Evolutionary conservation across 495 filamentous ascomycete genomes (phyloP).

Genomic region (Hypoxylon crocopeplum): DNA sequence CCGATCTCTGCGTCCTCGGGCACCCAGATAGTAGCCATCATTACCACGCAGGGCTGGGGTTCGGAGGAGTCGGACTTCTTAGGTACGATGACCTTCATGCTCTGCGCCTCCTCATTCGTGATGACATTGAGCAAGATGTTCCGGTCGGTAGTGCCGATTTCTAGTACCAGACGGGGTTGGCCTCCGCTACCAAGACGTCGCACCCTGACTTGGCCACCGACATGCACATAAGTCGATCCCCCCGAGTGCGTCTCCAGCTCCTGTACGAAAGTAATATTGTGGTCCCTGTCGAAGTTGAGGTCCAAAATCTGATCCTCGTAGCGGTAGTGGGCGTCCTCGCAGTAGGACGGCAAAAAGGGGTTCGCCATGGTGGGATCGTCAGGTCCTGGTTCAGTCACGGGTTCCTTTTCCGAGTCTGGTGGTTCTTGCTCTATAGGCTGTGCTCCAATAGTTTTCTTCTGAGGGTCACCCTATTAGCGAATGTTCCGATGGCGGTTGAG

Average conservation of each 20-base stretch:
- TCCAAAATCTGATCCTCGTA: constrained; percentile 39
- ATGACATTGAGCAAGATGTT: constrained; percentile 37
- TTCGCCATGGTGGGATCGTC: constrained; percentile 11
- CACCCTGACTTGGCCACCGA: constrained; percentile 50
- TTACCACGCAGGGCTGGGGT: constrained; percentile 45
- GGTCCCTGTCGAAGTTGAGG: constrained; percentile 40
- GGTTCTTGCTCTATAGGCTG: constrained; percentile 14
- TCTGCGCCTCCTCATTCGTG: constrained; percentile 40
- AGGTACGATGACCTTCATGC: constrained; percentile 43
- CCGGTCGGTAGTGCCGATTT: constrained; percentile 49
- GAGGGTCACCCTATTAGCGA: constrained; percentile 20
- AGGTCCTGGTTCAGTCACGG: constrained; percentile 12
- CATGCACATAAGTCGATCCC: constrained; percentile 32
- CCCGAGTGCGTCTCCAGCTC: constrained; percentile 20
- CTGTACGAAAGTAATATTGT: constrained; percentile 39
- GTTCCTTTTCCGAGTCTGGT: constrained; percentile 9
- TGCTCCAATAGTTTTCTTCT: constrained; percentile 26
- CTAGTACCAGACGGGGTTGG: constrained; percentile 43
- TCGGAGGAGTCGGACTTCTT: constrained; percentile 34
- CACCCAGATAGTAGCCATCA: constrained; percentile 52
- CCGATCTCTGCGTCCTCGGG: constrained; percentile 42
- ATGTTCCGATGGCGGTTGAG: neutral
- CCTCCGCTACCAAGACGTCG: constrained; percentile 40
- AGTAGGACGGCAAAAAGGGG: constrained; percentile 33
- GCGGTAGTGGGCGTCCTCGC: constrained; percentile 40